phyloP scores from a whole-genome alignment of 2,329 filamentous ascomycete species.

The Zasmidium citrigriseum region DNA sequence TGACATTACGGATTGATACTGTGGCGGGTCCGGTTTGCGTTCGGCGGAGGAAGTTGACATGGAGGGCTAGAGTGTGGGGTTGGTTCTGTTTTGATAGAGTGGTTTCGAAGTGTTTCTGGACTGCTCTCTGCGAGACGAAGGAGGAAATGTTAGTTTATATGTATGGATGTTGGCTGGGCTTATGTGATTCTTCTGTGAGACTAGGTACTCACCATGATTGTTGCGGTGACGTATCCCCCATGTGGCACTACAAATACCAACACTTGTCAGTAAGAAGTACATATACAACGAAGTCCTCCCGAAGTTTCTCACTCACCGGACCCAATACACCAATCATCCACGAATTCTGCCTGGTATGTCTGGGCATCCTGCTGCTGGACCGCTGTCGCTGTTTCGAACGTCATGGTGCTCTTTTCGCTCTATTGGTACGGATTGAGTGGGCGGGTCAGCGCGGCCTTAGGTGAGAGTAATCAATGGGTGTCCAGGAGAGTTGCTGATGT shows the following conservation, averaged over 20 bases:
- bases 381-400: conserved; percentile 44
- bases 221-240: conserved; percentile 67
- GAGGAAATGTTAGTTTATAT: conserved; percentile 7
- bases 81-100: conserved; percentile 60
- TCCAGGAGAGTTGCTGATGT: no score
- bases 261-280: conserved; percentile 1
- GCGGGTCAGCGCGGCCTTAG: conserved; percentile 6
- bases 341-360: conserved; percentile 59
- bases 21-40: conserved; percentile 59
- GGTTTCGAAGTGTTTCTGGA: conserved; percentile 59
- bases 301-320: conserved; percentile 49
- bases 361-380: conserved; percentile 54
- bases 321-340: conserved; percentile 65
- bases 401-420: conserved; percentile 16
- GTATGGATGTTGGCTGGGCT: not conserved
- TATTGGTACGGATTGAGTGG: no score
- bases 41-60: conserved; percentile 66
- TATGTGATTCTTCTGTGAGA: not conserved
- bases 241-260: conserved; percentile 61
- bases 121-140: conserved; percentile 56
- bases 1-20: conserved; percentile 63
- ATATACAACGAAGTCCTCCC: not conserved
- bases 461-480: not conserved
- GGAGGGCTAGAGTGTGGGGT: conserved; percentile 64
- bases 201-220: conserved; percentile 42